Conservation (phyloP, 2,329 filamentous ascomycete species). For the Exserohilum turcica region DNA sequence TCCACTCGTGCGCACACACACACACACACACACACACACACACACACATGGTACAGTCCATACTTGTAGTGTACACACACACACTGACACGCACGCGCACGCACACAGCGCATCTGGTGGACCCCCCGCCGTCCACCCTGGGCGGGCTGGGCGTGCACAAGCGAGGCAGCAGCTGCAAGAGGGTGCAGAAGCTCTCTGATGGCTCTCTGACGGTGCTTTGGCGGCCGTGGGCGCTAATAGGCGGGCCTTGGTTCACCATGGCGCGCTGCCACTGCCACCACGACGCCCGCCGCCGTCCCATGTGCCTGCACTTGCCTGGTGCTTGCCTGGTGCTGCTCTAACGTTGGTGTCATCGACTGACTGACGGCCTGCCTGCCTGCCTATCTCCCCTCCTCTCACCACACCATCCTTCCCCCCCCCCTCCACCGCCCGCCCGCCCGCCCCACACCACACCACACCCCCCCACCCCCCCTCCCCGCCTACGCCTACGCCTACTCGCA, state of each 20-base stretch:
- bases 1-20: no score
- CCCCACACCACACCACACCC: no score
- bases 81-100: background rate
- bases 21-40: background rate
- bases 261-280: background rate
- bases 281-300: background rate
- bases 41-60: background rate
- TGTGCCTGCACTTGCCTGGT: no score
- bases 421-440: no score
- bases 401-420: no score
- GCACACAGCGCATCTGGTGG: slow-evolving; percentile 30
- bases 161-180: slow-evolving; percentile 18
- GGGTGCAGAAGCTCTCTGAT: slow-evolving; percentile 14
- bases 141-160: slow-evolving; percentile 35
- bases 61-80: background rate
- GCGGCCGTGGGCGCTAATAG: slow-evolving; percentile 18
- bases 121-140: slow-evolving; percentile 25
- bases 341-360: background rate
- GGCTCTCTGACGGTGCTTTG: slow-evolving; percentile 5
- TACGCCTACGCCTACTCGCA: no score
- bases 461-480: no score
- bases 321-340: no score
- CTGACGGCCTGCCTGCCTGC: no score
- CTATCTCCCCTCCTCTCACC: background rate
- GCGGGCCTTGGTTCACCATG: slow-evolving; percentile 22